Base-by-base conservation (phyloP, 1,284 basidiomycete genomes). In the Ceratobasidium sp. region DNA sequence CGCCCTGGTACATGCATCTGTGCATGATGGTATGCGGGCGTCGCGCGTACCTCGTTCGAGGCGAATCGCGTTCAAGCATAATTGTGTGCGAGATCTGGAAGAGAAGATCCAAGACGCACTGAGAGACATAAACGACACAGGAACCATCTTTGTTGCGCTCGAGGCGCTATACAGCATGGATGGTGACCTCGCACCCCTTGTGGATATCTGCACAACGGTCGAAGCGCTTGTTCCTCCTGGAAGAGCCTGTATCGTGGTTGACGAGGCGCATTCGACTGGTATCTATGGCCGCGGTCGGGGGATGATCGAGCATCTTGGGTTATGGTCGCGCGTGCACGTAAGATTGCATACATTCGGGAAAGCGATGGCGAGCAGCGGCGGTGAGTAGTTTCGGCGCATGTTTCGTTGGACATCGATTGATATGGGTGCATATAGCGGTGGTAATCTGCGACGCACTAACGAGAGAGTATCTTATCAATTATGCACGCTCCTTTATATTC, bases 151-250 rank as follows among this genome's bases (percentile, higher is more conserved):
- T 79, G 78, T 98, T n/a, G 89, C 92, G 0, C 87, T 97, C 18
- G 96, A 98, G 83, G 89, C 88, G 53, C 81, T 98, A 71, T 98
- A 98, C 78, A 94, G 91, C 74, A 98, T 98, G 96, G 96, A 98
- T 77, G 96, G 96, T 18, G 96, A 95, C 59, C 85, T 96, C 73
- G 87, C 92, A 0, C 94, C 94, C 0, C 82, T 98, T 16, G 74
- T 75, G 6, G 84, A 86, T 42, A 88, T 97, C 70, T 84, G 88
- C 16, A 83, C 85, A 16, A 77, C 84, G 3, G 77, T 92, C 48
- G 88, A 91, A 46, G 80, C 83, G 28, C 76, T 86, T 28, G 84
- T 94, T 44, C 88, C 89, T 0, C 73, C 77, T 3, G 84, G 85
- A 1, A 91, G 92, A 75, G 86, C 83, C 5, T 85, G 92, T 77